Base-by-base conservation (phyloP, 1,284 basidiomycete genomes). In the Inonotus obliquus region DNA sequence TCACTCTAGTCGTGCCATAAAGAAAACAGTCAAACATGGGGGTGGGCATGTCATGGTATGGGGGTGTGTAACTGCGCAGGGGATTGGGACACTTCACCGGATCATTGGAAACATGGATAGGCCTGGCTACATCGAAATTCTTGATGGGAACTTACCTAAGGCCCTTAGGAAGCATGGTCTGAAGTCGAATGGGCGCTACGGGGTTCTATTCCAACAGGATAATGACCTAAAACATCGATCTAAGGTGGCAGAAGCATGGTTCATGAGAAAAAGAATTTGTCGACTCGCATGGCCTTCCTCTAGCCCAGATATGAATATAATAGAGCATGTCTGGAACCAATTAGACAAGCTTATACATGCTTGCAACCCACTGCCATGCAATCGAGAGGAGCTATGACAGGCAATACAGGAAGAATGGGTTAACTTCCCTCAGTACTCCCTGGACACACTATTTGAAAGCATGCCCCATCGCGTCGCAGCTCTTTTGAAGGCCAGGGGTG, bases 251-350 rank as follows among this genome's bases (percentile, higher is more conserved):
- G 25, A 60, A 27, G 45, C 60, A 1, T 77, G 74, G 75, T 74
- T 79, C 54, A 17, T 64, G 14, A 58, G 71, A 10, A 62, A 76
- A 35, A 32, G 69, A 35, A 67, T 78, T 48, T 37, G 66, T 51
- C 13, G 69, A 1, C 64, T 78, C 5, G 54, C 56, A 1, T 78
- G 76, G 76, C 71, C 74, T 17, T 65, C 75, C 2, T 64, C 65
- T 35, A 70, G 66, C 49, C 75, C 75, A n/a, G 73, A 79, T 69
- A 70, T 77, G 61, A 77, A 75, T 65, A 69, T 72, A 41, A 74
- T 76, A 7, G 72, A 77, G 65, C 69, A 76, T 69, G 62, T 72
- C 7, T 77, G 75, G 74, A 66, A 69, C 32, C 54, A 72, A 38
- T 64, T 75, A 10, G 68, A 75, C 19, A 48, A 49, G 7, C 51